Evolutionary conservation across 768 basidiomycete genomes (phyloP).

Genomic region (Lepiota brunneoincarnata): DNA sequence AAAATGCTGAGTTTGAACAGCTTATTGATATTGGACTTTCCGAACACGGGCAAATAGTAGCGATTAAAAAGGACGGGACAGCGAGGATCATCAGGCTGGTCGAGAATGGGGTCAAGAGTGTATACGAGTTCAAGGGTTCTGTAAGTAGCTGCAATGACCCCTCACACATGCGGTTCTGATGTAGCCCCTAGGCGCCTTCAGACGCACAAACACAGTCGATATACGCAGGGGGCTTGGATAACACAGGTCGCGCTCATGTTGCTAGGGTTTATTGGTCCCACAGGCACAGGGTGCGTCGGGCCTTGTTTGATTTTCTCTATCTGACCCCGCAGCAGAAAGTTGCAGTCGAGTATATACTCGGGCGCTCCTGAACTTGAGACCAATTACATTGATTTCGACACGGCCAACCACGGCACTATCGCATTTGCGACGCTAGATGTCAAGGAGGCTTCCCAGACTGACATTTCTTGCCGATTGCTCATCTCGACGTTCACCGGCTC

Average conservation of each 20-base stretch:
- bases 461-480: constrained; percentile 56
- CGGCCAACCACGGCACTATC: constrained; percentile 12
- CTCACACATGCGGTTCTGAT: not conserved
- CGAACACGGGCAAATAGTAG: constrained; percentile 59
- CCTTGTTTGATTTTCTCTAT: constrained; percentile 2
- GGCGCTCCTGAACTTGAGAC: not conserved
- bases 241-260: constrained; percentile 50
- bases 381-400: constrained; percentile 9
- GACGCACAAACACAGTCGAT: constrained; percentile 42
- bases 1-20: constrained; percentile 42
- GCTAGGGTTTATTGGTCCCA: constrained; percentile 70
- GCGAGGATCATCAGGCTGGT: constrained; percentile 53
- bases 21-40: constrained; percentile 63
- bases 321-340: constrained; percentile 33
- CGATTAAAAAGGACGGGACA: constrained; percentile 50
- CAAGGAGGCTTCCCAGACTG: not conserved
- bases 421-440: constrained; percentile 10
- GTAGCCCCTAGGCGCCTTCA: constrained; percentile 34
- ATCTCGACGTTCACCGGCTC: constrained; percentile 75
- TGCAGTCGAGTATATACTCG: constrained; percentile 40
- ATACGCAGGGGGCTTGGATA: constrained; percentile 56
- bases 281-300: constrained; percentile 40
- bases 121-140: constrained; percentile 57
- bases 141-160: constrained; percentile 30
- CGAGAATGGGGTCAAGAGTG: constrained; percentile 35